These are phyloP conservation scores for Dactylis glomerata DNA, from an alignment of 176 grass and related monocot genomes.

Conservation along the genomic window DNA sequence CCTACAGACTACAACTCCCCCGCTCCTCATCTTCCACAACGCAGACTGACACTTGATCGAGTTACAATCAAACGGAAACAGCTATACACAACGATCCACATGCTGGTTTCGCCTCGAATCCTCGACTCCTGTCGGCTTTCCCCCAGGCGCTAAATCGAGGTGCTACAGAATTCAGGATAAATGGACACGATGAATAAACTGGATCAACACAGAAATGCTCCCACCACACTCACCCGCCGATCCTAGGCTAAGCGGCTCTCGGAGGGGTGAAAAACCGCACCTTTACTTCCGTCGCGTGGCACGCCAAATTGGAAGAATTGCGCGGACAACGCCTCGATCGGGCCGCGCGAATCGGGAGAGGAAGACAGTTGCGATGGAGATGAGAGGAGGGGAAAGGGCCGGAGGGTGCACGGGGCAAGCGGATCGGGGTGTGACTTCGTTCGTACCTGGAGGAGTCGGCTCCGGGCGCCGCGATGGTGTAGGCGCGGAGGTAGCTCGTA, in stretches of 20 bases:
- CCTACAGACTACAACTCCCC: too few relatives aligned
- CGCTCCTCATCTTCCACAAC: neutral
- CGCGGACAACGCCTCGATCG: conserved; percentile 8
- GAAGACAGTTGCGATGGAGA: conserved; percentile 22
- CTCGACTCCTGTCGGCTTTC: neutral
- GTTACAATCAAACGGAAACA: neutral
- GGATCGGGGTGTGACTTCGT: conserved; percentile 17
- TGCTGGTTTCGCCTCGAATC: neutral
- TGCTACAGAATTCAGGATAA: too few relatives aligned
- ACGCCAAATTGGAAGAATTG: conserved; percentile 32
- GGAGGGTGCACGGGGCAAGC: neutral
- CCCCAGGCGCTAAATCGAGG: too few relatives aligned
- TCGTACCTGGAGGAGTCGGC: neutral
- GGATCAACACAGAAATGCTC: neutral
- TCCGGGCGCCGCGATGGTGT: too few relatives aligned
- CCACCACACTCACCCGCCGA: neutral
- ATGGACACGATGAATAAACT: neutral
- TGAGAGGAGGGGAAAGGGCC: conserved; percentile 4
- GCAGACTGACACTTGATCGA: neutral
- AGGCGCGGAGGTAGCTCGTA: too few relatives aligned
- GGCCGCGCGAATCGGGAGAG: neutral
- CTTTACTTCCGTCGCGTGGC: conserved; percentile 12
- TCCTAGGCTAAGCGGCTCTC: neutral
- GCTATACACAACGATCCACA: neutral
- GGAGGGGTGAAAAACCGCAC: conserved; percentile 16